Evolutionary conservation across 106 monocot species (phyloP).

Genomic region (Xerophyta viscosa): DNA sequence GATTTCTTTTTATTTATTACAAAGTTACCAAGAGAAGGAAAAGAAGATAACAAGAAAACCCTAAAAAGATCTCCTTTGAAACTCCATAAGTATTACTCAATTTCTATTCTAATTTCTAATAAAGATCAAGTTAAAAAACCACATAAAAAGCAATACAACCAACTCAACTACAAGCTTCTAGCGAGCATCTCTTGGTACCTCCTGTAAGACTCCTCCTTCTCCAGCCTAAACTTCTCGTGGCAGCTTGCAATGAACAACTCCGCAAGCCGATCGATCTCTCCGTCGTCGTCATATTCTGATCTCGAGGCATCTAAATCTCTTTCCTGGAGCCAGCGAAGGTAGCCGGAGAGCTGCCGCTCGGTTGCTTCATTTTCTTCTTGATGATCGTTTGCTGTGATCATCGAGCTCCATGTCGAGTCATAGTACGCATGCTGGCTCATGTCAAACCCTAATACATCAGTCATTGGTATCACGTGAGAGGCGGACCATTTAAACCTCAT

Average conservation of each 20-base stretch:
- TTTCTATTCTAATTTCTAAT: too few species aligned
- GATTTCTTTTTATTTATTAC: too few species aligned
- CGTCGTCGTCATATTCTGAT: slow-evolving; percentile 5
- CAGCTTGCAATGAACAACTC: slow-evolving; percentile 79
- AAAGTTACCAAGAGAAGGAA: too few species aligned
- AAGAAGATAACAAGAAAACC: too few species aligned
- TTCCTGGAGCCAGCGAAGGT: slow-evolving; percentile 64
- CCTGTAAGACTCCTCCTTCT: slow-evolving; percentile 91
- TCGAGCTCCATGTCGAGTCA: slow-evolving; percentile 59
- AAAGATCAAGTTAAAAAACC: background rate
- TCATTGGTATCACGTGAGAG: slow-evolving; percentile 35
- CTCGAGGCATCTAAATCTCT: background rate
- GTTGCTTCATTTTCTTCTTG: slow-evolving; percentile 4
- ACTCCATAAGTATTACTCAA: too few species aligned
- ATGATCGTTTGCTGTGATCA: slow-evolving; percentile 10
- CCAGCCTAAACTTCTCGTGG: slow-evolving; percentile 85
- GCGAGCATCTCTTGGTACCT: slow-evolving; percentile 88
- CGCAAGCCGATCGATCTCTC: slow-evolving; percentile 62
- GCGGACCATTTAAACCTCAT: slow-evolving; percentile 27
- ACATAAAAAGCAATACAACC: background rate
- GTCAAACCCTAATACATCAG: slow-evolving; percentile 17
- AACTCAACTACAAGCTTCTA: slow-evolving; percentile 42
- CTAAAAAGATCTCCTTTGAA: too few species aligned
- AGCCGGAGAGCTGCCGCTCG: slow-evolving; percentile 32
- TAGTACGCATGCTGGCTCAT: slow-evolving; percentile 14